These are phyloP conservation scores for Boletus vinaceobasis DNA, from an alignment of 768 basidiomycete genomes.

Conservation along the genomic window DNA sequence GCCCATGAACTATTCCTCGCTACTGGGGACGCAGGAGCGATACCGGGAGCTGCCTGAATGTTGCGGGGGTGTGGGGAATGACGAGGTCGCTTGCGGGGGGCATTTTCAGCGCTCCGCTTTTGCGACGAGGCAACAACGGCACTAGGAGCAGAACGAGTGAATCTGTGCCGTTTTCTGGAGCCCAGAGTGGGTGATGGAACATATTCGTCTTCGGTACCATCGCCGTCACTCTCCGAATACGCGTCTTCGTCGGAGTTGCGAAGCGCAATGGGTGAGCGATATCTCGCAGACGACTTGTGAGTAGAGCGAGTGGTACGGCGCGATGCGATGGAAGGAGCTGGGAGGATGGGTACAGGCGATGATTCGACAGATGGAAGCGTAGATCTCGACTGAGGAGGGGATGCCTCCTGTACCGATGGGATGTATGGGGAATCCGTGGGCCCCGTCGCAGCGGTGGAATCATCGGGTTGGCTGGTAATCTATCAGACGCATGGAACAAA, in stretches of 20 bases:
- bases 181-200: slow-evolving; percentile 35
- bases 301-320: slow-evolving; percentile 13
- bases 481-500: slow-evolving; percentile 15
- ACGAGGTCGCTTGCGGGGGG: slow-evolving; percentile 27
- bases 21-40: slow-evolving; percentile 9
- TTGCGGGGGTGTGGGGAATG: slow-evolving; percentile 44
- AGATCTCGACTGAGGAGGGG: slow-evolving; percentile 3
- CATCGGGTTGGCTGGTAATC: slow-evolving; percentile 16
- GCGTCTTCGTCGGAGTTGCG: slow-evolving; percentile 27
- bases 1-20: slow-evolving; percentile 35
- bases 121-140: background rate
- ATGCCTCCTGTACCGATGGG: slow-evolving; percentile 5
- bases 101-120: slow-evolving; percentile 3
- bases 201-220: slow-evolving; percentile 45
- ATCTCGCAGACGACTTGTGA: slow-evolving; percentile 5
- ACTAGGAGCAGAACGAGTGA: slow-evolving; percentile 1
- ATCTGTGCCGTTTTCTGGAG: slow-evolving; percentile 34
- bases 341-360: background rate
- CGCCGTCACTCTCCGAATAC: slow-evolving; percentile 37
- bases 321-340: slow-evolving; percentile 1
- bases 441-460: background rate
- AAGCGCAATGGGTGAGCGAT: background rate
- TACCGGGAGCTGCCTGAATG: slow-evolving; percentile 35
- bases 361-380: background rate
- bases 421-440: slow-evolving; percentile 13